Evolutionary conservation across 2,329 filamentous ascomycete species (phyloP).

Genomic region (Monosporascus sp.): DNA sequence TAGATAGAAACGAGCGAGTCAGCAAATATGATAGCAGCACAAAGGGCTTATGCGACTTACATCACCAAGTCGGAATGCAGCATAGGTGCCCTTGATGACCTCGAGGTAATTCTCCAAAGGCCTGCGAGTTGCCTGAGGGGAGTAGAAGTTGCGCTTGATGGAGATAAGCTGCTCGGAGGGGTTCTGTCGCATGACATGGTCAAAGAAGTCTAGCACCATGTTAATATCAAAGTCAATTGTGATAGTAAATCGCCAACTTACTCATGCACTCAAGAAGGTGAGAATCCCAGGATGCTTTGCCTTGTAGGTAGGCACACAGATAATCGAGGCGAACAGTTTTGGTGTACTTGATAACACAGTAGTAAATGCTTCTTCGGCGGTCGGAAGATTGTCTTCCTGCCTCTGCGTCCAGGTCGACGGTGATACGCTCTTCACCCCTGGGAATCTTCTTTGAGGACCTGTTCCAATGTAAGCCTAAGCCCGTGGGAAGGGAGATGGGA

Average conservation of each 20-base stretch:
- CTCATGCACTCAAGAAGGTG: constrained; percentile 74
- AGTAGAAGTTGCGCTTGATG: constrained; percentile 83
- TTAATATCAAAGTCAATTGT: constrained; percentile 1
- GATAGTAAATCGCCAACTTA: constrained; percentile 28
- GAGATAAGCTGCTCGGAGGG: constrained; percentile 63
- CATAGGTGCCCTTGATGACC: constrained; percentile 85
- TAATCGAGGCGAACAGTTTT: constrained; percentile 63
- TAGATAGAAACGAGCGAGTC: constrained; percentile 14
- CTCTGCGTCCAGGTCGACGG: constrained; percentile 63
- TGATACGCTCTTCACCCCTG: constrained; percentile 48
- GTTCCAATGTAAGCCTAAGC: constrained; percentile 7
- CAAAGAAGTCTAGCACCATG: constrained; percentile 63
- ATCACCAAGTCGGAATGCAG: constrained; percentile 73
- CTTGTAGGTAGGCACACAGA: constrained; percentile 62
- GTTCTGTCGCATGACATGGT: constrained; percentile 80
- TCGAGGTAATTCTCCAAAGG: constrained; percentile 64
- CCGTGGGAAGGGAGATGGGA: not conserved
- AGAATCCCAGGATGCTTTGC: constrained; percentile 56
- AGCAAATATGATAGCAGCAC: constrained; percentile 7
- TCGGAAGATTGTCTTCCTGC: constrained; percentile 23
- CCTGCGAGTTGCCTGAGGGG: constrained; percentile 40
- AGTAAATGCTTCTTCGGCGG: constrained; percentile 40
- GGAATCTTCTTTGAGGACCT: constrained; percentile 36
- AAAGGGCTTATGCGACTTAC: constrained; percentile 25
- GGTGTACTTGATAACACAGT: constrained; percentile 59